Percentiles rank a stretch among this genome's conserved stretches.
Conservation (phyloP, 176 grass and related monocot genomes). For the Pontederia paniculata region DNA sequence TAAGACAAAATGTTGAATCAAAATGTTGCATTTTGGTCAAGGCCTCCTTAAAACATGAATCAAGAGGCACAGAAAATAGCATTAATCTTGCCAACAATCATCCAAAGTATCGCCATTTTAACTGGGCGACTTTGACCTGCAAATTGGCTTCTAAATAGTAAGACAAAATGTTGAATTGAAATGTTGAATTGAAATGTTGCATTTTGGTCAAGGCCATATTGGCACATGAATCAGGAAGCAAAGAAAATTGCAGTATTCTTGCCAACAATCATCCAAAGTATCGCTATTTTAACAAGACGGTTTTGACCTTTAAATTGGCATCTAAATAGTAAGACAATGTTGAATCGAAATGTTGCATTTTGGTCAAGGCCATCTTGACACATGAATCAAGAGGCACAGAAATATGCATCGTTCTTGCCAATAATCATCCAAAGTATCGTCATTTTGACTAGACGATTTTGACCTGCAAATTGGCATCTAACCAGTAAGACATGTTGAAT, state of each 20-base stretch:
- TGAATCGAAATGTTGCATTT: not conserved
- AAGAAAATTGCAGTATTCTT: not conserved
- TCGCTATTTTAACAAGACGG: not conserved
- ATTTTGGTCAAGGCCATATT: not conserved
- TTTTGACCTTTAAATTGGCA: slow-evolving; percentile 2
- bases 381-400: not conserved
- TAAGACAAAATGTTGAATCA: too few species aligned
- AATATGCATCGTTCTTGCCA: too few species aligned
- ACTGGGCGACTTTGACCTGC: too few species aligned
- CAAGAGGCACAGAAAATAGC: not conserved
- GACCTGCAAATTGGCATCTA: too few species aligned
- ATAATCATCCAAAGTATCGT: too few species aligned
- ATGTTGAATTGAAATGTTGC: not conserved
- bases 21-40: too few species aligned
- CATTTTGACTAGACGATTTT: too few species aligned
- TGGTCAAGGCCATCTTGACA: not conserved
- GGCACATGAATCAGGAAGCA: not conserved
- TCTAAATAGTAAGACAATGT: not conserved
- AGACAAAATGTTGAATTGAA: not conserved
- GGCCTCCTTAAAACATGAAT: not conserved
- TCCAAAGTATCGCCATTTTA: too few species aligned
- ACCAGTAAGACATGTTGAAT: not conserved
- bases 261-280: not conserved
- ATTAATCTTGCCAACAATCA: not conserved
- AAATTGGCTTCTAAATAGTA: not conserved